Base-by-base conservation (phyloP, 805 yeast species). In the Kuraishia borneana region DNA sequence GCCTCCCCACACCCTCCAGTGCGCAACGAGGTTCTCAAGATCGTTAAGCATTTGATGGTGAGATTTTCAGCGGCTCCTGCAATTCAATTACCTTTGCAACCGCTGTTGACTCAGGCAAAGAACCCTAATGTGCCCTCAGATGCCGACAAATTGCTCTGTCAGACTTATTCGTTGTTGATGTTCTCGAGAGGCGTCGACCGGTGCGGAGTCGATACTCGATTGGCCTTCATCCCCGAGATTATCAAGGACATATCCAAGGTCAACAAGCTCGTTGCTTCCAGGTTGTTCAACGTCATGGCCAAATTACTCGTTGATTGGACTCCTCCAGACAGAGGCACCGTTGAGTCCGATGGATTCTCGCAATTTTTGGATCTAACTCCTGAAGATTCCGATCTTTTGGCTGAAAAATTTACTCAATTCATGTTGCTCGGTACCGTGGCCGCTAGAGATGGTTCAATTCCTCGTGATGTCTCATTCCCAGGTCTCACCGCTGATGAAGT, bases 1-100 rank as follows among this genome's bases (percentile, higher is more conserved):
- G 71, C 80, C 2, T 85, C 96, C 12, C 69, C 77, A 3, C 70
- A 81, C 51, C 58, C 63, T 0, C 58, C 69, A 12, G 95, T 83
- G 1, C 67, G 92, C 40, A 60, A 68, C 19, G 77, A 80, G 26
- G 77, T 88, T 2, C 61, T 80, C 21, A 73, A 75, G 41, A 69
- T 79, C 8, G 63, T 85, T 26, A 76, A 76, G 39, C 77, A 83
- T 48, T 47, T 84, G 10, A 64, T 81, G 34, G 75, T 84, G 0
- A 64, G 95, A 34, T 58, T 83, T 36, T 69, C 72, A 35, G 68
- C 82, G 1, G 64, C 76, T 16, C 58, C 63, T 20, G 40, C 52
- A 12, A 53, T 84, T n/a, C 60, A 63, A 43, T 51, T 87, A 17
- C 96, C 96, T 0, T 65, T 76, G 0, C 60, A 58, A 14, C 68